phyloP scores from a whole-genome alignment of 192 early-diverging fungal species.

The Geranomyces variabilis region DNA sequence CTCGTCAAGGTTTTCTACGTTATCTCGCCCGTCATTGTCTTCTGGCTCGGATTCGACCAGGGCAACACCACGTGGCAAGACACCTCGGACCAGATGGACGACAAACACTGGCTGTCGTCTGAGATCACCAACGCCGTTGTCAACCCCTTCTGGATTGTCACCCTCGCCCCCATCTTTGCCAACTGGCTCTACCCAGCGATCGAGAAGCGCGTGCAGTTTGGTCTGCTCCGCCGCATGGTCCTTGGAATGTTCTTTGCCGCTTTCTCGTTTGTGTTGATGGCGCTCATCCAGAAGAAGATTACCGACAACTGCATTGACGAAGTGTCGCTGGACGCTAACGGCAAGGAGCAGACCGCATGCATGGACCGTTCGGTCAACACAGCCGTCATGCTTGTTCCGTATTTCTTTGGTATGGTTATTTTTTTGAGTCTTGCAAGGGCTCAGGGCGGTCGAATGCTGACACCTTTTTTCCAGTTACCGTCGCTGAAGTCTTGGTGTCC shows the following conservation, averaged over 20 bases:
- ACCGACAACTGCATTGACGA: conserved; percentile 34
- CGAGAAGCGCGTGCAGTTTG: conserved; percentile 43
- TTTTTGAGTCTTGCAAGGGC: no score
- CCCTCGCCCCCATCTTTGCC: conserved; percentile 59
- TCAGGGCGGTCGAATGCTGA: no score
- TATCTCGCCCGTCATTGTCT: conserved; percentile 41
- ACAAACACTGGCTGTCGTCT: conserved; percentile 31
- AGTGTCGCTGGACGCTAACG: conserved; percentile 1
- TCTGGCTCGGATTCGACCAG: conserved; percentile 53
- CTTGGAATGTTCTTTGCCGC: conserved; percentile 56
- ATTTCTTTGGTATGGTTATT: conserved; percentile 36
- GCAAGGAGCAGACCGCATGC: conserved; percentile 27
- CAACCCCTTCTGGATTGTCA: conserved; percentile 55
- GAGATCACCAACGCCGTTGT: conserved; percentile 38
- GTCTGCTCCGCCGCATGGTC: conserved; percentile 59
- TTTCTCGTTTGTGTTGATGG: conserved; percentile 48
- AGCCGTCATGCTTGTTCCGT: conserved; percentile 40
- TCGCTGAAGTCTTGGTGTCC: conserved; percentile 62
- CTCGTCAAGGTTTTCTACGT: conserved; percentile 39
- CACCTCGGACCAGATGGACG: conserved; percentile 38
- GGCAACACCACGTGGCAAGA: conserved; percentile 42
- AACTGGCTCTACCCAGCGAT: conserved; percentile 58
- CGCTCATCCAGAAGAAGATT: conserved; percentile 40
- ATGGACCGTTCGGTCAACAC: conserved; percentile 27
- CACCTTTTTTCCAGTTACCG: conserved; percentile 42